phyloP scores from a whole-genome alignment of 2,329 filamentous ascomycete species.

The Tolypocladium capitatum region DNA sequence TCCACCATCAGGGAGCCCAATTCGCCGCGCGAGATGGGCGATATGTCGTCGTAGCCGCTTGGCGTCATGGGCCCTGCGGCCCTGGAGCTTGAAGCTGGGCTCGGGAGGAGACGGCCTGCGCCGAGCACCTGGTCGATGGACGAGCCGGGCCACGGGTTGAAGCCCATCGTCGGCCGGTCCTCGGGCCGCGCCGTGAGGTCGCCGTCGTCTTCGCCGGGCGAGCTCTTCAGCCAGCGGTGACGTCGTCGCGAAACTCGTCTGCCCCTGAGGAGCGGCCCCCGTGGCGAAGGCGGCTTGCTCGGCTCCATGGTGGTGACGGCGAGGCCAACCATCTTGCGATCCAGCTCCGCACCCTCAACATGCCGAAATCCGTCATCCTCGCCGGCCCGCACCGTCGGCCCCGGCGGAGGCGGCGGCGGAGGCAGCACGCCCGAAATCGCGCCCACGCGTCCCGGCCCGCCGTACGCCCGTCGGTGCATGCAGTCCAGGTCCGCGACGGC shows the following conservation, averaged over 20 bases:
- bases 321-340: slow-evolving; percentile 8
- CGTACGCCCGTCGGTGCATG: slow-evolving; percentile 45
- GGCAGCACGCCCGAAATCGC: slow-evolving; percentile 29
- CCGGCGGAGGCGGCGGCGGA: slow-evolving; percentile 2
- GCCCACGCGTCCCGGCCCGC: slow-evolving; percentile 29
- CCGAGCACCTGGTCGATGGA: slow-evolving; percentile 33
- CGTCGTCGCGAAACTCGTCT: slow-evolving; percentile 25
- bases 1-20: slow-evolving; percentile 48
- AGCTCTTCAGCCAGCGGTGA: neutral
- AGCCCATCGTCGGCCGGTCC: slow-evolving; percentile 14
- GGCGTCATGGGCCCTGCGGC: slow-evolving; percentile 39
- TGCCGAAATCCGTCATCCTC: slow-evolving; percentile 8
- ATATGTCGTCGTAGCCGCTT: slow-evolving; percentile 48
- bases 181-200: slow-evolving; percentile 25
- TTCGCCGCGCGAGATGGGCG: slow-evolving; percentile 47
- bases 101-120: slow-evolving; percentile 8
- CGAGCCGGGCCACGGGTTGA: slow-evolving; percentile 16
- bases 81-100: slow-evolving; percentile 8
- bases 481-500: slow-evolving; percentile 40
- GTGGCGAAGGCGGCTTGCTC: slow-evolving; percentile 13
- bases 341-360: slow-evolving; percentile 8
- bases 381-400: slow-evolving; percentile 8
- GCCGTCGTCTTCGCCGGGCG: slow-evolving; percentile 15
- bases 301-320: slow-evolving; percentile 12
- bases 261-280: slow-evolving; percentile 23